Conservation (phyloP, 2,329 filamentous ascomycete species). For the Diaporthe destruens region DNA sequence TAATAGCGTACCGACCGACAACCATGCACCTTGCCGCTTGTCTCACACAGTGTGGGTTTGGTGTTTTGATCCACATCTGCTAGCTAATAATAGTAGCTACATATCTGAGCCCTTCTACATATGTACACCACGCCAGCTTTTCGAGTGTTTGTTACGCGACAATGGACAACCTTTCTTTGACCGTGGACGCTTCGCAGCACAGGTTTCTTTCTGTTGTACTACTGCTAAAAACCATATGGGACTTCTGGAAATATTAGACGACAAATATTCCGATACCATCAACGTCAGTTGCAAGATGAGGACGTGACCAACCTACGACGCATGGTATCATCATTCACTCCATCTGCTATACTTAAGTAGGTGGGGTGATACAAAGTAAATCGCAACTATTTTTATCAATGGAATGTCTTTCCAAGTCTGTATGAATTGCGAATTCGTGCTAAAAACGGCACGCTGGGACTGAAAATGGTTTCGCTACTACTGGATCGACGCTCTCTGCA, state of each 20-base stretch:
- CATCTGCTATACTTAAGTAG: not conserved
- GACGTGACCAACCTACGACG: not conserved
- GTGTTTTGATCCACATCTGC: no score
- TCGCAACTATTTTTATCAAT: not conserved
- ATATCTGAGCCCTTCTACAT: no score
- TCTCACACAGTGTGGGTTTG: no score
- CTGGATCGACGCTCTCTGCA: not conserved
- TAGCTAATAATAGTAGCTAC: no score
- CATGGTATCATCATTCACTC: not conserved
- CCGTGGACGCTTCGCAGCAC: not conserved
- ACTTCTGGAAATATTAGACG: not conserved
- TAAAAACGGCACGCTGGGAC: not conserved
- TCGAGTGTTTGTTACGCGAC: no score
- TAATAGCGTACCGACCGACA: no score
- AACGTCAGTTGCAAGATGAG: not conserved
- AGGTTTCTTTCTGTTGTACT: not conserved
- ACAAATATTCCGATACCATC: not conserved
- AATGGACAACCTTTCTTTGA: not conserved
- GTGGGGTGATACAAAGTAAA: not conserved
- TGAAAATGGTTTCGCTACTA: not conserved
- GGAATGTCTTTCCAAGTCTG: not conserved
- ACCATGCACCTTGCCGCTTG: no score
- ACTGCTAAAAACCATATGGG: not conserved
- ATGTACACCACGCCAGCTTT: no score
- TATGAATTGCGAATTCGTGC: not conserved